These are phyloP conservation scores for Fusarium gaditjirri DNA, from an alignment of 2,329 filamentous ascomycete genomes.

Conservation along the genomic window DNA sequence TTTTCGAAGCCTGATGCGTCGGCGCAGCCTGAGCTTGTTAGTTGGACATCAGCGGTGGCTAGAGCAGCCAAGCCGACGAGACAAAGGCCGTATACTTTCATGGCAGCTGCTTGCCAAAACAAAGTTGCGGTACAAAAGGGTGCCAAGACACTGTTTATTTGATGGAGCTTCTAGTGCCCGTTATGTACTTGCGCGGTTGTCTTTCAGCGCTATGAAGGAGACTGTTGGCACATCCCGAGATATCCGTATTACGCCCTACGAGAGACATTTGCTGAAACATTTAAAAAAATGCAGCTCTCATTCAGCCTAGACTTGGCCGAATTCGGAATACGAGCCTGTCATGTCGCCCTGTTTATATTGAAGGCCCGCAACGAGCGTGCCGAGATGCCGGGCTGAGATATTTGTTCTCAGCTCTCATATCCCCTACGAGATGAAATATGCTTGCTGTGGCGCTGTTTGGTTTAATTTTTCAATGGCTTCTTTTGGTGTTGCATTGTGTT, in stretches of 20 bases:
- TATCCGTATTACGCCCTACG: neutral
- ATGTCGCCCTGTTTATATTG: neutral
- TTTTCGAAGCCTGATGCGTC: neutral
- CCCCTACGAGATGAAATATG: accelerated
- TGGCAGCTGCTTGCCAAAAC: neutral
- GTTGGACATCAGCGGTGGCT: neutral
- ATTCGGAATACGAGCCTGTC: neutral
- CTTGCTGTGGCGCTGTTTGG: too few relatives aligned
- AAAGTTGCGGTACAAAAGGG: too few relatives aligned
- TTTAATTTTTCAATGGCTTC: accelerated
- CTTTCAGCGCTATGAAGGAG: neutral
- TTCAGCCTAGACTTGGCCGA: neutral
- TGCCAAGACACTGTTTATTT: neutral
- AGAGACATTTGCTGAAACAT: too few relatives aligned
- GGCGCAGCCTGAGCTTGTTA: neutral
- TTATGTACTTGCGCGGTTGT: neutral
- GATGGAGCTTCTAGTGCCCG: neutral
- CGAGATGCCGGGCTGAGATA: neutral
- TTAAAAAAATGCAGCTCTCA: neutral
- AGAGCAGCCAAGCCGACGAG: neutral
- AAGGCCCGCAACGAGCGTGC: neutral
- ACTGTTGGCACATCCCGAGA: neutral
- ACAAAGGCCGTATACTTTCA: neutral
- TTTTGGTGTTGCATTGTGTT: accelerated
- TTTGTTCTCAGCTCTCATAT: neutral